phyloP scores from a whole-genome alignment of 2,329 filamentous ascomycete species.

The Alternaria incomplexa region DNA sequence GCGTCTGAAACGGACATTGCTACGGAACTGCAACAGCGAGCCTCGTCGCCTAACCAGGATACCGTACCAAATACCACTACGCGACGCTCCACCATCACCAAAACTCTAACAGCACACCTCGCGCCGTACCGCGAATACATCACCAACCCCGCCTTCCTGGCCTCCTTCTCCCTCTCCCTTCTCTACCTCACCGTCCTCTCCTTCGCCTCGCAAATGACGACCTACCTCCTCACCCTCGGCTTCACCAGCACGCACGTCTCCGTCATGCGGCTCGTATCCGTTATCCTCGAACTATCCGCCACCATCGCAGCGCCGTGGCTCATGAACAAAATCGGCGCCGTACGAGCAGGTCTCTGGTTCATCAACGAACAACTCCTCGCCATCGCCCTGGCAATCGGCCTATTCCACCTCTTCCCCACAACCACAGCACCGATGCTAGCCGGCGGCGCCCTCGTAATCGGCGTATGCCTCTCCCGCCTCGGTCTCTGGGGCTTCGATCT shows the following conservation, averaged over 20 bases:
- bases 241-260: slow-evolving; percentile 61
- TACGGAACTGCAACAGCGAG: slow-evolving; percentile 3
- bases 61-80: slow-evolving; percentile 7
- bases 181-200: slow-evolving; percentile 62
- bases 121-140: slow-evolving; percentile 54
- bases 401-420: slow-evolving; percentile 34
- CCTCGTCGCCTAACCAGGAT: slow-evolving; percentile 2
- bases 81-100: neutral
- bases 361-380: slow-evolving; percentile 70
- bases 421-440: slow-evolving; percentile 23
- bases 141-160: slow-evolving; percentile 62
- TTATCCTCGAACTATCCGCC: slow-evolving; percentile 64
- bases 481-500: slow-evolving; percentile 59
- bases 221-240: slow-evolving; percentile 64
- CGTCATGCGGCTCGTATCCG: slow-evolving; percentile 59
- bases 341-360: slow-evolving; percentile 75
- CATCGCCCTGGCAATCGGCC: slow-evolving; percentile 50
- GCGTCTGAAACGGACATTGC: slow-evolving; percentile 9
- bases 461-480: slow-evolving; percentile 50
- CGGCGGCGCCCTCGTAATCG: slow-evolving; percentile 43
- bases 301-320: slow-evolving; percentile 66
- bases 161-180: slow-evolving; percentile 65
- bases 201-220: slow-evolving; percentile 65
- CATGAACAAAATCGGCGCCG: slow-evolving; percentile 56
- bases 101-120: slow-evolving; percentile 11